Evolutionary conservation across 129 eudicot genomes (phyloP).

Genomic region (Pulicaria dysenterica): DNA sequence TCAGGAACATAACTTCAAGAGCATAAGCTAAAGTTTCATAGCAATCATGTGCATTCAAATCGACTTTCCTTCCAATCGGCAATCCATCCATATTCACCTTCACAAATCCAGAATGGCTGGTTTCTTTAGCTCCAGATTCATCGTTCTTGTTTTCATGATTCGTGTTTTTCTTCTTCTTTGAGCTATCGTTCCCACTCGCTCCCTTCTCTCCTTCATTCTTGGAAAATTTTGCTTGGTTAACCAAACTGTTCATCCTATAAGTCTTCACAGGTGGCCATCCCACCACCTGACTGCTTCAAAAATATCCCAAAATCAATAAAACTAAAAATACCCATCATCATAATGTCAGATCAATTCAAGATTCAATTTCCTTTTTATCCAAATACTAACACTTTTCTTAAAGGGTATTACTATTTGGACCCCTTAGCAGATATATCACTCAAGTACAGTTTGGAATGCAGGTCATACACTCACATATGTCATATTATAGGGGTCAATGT

Average conservation of each 20-base stretch:
- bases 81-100: conserved; percentile 97
- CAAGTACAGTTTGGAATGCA: too few relatives aligned
- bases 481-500: too few relatives aligned
- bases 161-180: conserved; percentile 52
- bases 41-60: conserved; percentile 72
- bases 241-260: conserved; percentile 92
- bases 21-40: conserved; percentile 76
- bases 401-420: too few relatives aligned
- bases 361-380: not conserved
- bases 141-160: conserved; percentile 42
- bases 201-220: conserved; percentile 60
- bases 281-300: conserved; percentile 79
- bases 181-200: conserved; percentile 49
- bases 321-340: too few relatives aligned
- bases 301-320: not conserved
- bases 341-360: conserved; percentile 11
- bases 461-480: too few relatives aligned
- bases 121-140: conserved; percentile 41
- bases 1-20: conserved; percentile 85
- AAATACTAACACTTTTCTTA: not conserved
- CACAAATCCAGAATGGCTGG: conserved; percentile 60
- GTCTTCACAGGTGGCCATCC: conserved; percentile 99
- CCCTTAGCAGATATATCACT: too few relatives aligned
- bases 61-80: conserved; percentile 91
- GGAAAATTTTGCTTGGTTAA: conserved; percentile 73